phyloP scores from a whole-genome alignment of 129 eudicot species.

The Artemisia annua region DNA sequence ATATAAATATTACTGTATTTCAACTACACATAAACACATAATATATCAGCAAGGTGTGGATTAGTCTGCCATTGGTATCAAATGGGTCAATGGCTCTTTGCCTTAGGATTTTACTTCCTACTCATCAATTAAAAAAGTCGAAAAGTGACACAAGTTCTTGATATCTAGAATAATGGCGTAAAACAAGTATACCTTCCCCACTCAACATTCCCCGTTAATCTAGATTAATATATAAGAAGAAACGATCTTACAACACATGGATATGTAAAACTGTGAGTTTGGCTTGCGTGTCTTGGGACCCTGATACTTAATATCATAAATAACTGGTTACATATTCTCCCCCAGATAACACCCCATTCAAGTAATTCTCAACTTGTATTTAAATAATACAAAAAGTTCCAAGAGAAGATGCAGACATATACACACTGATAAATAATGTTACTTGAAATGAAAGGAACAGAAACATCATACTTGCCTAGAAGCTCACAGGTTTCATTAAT shows the following conservation, averaged over 20 bases:
- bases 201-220: background rate
- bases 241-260: constrained; percentile 6
- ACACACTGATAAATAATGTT: background rate
- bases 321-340: constrained; percentile 1
- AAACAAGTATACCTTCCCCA: constrained; percentile 27
- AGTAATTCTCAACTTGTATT: constrained; percentile 16
- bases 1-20: too few species aligned
- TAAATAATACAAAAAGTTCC: background rate
- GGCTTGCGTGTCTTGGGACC: background rate
- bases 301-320: background rate
- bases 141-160: background rate
- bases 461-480: constrained; percentile 13
- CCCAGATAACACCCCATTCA: constrained; percentile 17
- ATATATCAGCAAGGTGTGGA: too few species aligned
- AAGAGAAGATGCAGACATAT: constrained; percentile 12
- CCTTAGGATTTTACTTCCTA: background rate
- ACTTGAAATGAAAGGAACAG: constrained; percentile 27
- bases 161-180: background rate
- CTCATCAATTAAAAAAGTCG: too few species aligned
- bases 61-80: too few species aligned
- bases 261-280: background rate
- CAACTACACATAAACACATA: too few species aligned
- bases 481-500: background rate
- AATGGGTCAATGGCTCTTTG: background rate
- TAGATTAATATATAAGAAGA: background rate